Conservation (phyloP, 768 basidiomycete genomes). For the Lentinula aciculospora region DNA sequence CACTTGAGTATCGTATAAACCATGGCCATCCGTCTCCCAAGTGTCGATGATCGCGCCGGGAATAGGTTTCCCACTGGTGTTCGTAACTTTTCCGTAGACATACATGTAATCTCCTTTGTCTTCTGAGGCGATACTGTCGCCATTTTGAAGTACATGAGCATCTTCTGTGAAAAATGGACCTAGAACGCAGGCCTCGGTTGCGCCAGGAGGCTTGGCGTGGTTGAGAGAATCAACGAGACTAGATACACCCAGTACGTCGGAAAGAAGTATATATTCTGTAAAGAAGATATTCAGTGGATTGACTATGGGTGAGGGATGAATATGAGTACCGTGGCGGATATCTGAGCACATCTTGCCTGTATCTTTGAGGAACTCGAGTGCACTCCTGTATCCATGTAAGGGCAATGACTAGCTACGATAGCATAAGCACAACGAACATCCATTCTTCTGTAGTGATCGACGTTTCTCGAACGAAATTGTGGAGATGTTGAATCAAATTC, state of each 20-base stretch:
- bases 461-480: slow-evolving; percentile 70
- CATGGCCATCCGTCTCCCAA: slow-evolving; percentile 74
- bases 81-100: slow-evolving; percentile 65
- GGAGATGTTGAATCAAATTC: slow-evolving; percentile 55
- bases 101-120: slow-evolving; percentile 84
- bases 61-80: slow-evolving; percentile 62
- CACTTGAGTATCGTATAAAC: slow-evolving; percentile 38
- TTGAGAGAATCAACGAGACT: slow-evolving; percentile 72
- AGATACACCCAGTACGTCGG: slow-evolving; percentile 75
- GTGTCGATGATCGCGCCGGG: slow-evolving; percentile 66
- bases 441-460: slow-evolving; percentile 81
- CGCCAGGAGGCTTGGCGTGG: slow-evolving; percentile 54
- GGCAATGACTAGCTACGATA: not conserved
- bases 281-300: not conserved
- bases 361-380: slow-evolving; percentile 73
- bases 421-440: slow-evolving; percentile 40
- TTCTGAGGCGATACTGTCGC: slow-evolving; percentile 80
- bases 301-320: not conserved
- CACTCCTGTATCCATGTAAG: slow-evolving; percentile 25
- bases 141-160: slow-evolving; percentile 57
- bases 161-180: slow-evolving; percentile 84
- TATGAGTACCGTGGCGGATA: slow-evolving; percentile 46
- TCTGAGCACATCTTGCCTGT: slow-evolving; percentile 70
- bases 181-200: slow-evolving; percentile 72
- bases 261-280: slow-evolving; percentile 78